Conservation (phyloP, 2,329 filamentous ascomycete species). For the Curvularia spicifera region DNA sequence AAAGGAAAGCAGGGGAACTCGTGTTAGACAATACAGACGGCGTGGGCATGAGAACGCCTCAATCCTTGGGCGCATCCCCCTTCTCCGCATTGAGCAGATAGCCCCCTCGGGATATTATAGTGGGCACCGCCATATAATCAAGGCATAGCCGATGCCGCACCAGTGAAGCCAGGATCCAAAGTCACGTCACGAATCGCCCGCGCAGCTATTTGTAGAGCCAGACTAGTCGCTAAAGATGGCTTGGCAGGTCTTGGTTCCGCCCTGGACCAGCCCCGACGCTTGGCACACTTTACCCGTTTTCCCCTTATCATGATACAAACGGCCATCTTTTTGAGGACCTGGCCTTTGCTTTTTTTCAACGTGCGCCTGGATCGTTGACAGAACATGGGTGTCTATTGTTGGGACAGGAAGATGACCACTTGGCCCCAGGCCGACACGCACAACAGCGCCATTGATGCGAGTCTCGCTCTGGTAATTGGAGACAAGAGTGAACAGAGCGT, state of each 20-base stretch:
- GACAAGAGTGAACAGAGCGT: background rate
- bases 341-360: background rate
- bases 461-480: background rate
- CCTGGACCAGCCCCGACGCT: constrained; percentile 1
- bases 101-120: background rate
- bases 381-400: background rate
- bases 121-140: background rate
- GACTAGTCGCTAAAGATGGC: constrained; percentile 4
- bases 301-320: constrained; percentile 7
- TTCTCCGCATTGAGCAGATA: background rate
- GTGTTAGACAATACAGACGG: background rate
- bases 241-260: constrained; percentile 13
- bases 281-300: constrained; percentile 4
- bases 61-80: background rate
- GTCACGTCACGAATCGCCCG: constrained; percentile 1
- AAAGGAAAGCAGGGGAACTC: background rate
- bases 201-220: constrained; percentile 8
- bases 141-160: background rate
- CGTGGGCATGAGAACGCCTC: background rate
- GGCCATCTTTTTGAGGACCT: background rate
- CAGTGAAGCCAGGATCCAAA: background rate
- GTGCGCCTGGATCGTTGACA: background rate
- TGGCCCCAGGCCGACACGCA: background rate
- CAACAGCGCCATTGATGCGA: background rate
- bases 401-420: background rate